Conservation (phyloP, 345 rosid genomes). For the Salix brachista region DNA sequence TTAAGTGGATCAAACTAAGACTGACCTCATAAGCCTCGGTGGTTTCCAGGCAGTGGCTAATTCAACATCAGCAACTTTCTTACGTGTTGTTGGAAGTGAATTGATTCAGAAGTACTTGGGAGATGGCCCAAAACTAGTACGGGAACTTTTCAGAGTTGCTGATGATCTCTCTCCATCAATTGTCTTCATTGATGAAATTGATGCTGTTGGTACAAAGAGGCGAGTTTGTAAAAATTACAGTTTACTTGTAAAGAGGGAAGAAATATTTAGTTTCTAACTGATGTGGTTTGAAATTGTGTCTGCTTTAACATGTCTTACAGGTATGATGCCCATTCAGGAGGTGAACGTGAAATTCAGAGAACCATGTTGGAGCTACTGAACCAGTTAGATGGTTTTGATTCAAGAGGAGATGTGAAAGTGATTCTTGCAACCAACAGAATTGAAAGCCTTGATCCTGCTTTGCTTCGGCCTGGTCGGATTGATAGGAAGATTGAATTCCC, state of each 20-base stretch:
- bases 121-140: conserved; percentile 92
- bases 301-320: conserved; percentile 23
- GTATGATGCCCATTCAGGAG: conserved; percentile 95
- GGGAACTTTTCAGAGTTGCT: conserved; percentile 95
- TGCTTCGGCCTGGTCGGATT: conserved; percentile 92
- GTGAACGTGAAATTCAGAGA: conserved; percentile 97
- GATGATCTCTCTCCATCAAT: conserved; percentile 94
- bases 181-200: conserved; percentile 96
- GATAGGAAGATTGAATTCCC: conserved; percentile 98
- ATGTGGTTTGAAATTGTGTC: background rate
- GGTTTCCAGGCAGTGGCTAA: conserved; percentile 82
- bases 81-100: conserved; percentile 97
- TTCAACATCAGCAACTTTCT: conserved; percentile 95
- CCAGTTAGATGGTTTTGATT: conserved; percentile 94
- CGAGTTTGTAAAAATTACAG: conserved; percentile 19
- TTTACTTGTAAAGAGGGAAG: background rate
- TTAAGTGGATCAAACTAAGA: background rate
- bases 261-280: background rate
- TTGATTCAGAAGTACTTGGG: conserved; percentile 94
- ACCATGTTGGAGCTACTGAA: conserved; percentile 95
- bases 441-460: conserved; percentile 94
- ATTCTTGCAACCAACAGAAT: conserved; percentile 95
- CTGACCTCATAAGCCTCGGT: conserved; percentile 6
- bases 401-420: conserved; percentile 96
- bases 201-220: conserved; percentile 98